Conservation (phyloP, 2,329 filamentous ascomycete genomes). For the Rhynchosporium graminicola region DNA sequence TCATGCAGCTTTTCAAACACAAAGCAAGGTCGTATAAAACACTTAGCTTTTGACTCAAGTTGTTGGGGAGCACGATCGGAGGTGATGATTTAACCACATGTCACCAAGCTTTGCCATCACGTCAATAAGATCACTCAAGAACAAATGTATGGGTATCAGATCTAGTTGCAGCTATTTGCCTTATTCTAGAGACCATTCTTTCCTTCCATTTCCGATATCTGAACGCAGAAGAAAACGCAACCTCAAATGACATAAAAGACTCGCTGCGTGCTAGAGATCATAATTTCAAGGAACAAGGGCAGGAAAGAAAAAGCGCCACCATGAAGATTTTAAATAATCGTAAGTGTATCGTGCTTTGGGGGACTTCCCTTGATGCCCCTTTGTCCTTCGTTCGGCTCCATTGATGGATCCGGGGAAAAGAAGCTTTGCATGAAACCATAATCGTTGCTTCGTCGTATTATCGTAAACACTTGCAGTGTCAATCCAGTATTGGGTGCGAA, state of each 20-base stretch:
- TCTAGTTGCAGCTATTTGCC: constrained; percentile 22
- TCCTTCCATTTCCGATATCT: constrained; percentile 30
- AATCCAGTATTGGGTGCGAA: constrained; percentile 31
- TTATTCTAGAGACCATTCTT: constrained; percentile 34
- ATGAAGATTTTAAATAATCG: constrained; percentile 13
- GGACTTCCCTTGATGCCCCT: constrained; percentile 15
- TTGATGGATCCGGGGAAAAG: constrained; percentile 21
- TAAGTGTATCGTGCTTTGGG: constrained; percentile 21
- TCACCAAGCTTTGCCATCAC: too few species aligned
- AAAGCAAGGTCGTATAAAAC: too few species aligned
- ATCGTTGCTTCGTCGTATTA: constrained; percentile 26
- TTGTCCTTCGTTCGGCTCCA: constrained; percentile 14
- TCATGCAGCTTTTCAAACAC: too few species aligned
- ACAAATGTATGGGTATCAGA: not conserved
- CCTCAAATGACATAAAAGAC: constrained; percentile 24
- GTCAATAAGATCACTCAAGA: not conserved
- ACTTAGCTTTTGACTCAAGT: too few species aligned
- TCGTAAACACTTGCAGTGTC: constrained; percentile 29
- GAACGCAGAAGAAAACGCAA: constrained; percentile 35
- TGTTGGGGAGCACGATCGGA: too few species aligned
- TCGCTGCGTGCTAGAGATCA: constrained; percentile 40
- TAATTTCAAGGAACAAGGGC: constrained; percentile 33
- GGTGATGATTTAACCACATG: too few species aligned
- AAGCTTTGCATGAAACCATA: constrained; percentile 27
- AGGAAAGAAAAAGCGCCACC: constrained; percentile 20